Evolutionary conservation across 306 rosid species (phyloP), one percentile per base, ranked within the genome.

Genomic region (Pyrus pyrifolia): DNA sequence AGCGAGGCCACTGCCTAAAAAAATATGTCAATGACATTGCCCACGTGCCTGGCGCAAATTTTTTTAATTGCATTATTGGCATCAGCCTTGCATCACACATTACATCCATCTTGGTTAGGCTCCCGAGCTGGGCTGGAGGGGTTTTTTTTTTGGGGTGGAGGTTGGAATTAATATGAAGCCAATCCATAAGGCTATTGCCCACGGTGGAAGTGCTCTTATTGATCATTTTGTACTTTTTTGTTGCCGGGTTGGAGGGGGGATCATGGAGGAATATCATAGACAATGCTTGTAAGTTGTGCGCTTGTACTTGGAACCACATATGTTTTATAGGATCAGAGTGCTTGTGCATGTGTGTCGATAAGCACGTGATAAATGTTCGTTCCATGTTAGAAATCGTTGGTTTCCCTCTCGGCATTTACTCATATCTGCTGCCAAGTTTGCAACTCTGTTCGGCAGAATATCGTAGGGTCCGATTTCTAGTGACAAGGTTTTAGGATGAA

Each of bases 181-280:
- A 33, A 33, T 33, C 35, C 35, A 33, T 25, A 25, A 1, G 2
- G 27, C 27, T 25, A 25, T 25, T 25, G 27, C 27, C 27, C 27
- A 25, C 27, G 27, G 27, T 25, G 2, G 27, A 25, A 25, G 27
- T 25, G 27, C 27, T 25, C 27, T 15, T 22, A 46, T 5, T 75
- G 60, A 45, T 45, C 58, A 17, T 62, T 53, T 1, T 22, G 12
- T 33, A 2, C 35, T 42, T 40, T 30, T 53, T 76, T 66, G 44
- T 73, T 95, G 67, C 91, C 97, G 42, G 86, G 88, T 10, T 92
- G 99, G 99, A 87, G 89, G 72, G 72, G 88, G 88, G 79, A 88
- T 90, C 38, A 92, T 95, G 99, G 96, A 95, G 83, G 86, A 88
- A 71, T 95, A 58, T 85, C 99, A 92, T 79, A 80, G 40, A 79